phyloP scores from a whole-genome alignment of 176 grass and related monocot genomes.

The Echinochloa phyllopogon region DNA sequence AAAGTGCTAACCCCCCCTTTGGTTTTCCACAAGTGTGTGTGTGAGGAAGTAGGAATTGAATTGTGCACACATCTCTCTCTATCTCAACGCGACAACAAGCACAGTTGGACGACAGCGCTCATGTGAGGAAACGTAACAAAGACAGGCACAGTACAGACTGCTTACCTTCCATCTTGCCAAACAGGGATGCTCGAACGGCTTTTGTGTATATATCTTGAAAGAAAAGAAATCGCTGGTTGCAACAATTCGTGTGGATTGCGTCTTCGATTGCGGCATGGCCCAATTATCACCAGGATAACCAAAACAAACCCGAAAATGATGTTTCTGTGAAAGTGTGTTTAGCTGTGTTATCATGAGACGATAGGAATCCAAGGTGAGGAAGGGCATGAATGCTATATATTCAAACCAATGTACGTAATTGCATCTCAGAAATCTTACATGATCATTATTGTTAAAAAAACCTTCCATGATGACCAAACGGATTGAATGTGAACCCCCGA shows the following conservation, averaged over 20 bases:
- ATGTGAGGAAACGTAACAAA: neutral
- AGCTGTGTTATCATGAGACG: neutral
- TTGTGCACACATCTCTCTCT: neutral
- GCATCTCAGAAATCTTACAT: neutral
- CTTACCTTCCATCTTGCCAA: neutral
- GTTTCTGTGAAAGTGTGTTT: neutral
- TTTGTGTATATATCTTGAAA: neutral
- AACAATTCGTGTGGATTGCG: neutral
- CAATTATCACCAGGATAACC: neutral
- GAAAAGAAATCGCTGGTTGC: neutral
- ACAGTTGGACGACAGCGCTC: neutral
- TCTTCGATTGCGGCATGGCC: neutral
- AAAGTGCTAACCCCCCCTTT: neutral
- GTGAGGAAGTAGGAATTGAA: constrained; percentile 2
- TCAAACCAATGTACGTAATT: neutral
- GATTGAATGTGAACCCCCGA: neutral
- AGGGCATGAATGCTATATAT: neutral
- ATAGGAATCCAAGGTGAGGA: neutral
- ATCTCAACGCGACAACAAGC: too few relatives aligned
- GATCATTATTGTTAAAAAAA: neutral
- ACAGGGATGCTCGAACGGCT: neutral
- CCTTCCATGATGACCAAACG: neutral
- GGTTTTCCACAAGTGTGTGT: constrained; percentile 22
- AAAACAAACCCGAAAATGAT: neutral
- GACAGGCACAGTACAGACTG: neutral